Evolutionary conservation across 495 filamentous ascomycete species (phyloP).

Genomic region (Glutinoglossum americanum): DNA sequence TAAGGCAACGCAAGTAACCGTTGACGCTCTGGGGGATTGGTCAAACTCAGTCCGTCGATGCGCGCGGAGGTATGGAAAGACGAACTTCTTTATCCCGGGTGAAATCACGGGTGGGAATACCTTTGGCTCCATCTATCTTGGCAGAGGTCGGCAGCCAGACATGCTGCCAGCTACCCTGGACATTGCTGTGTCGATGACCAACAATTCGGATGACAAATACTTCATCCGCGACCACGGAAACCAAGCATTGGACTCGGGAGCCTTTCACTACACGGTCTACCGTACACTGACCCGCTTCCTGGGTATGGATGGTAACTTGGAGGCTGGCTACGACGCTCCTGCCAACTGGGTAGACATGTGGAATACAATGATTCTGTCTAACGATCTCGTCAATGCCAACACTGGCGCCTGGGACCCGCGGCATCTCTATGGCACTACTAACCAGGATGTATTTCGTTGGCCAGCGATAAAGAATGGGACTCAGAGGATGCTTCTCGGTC

Average conservation of each 20-base stretch:
- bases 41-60: slow-evolving; percentile 22
- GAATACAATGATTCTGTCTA: slow-evolving; percentile 21
- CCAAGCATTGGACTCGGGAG: slow-evolving; percentile 22
- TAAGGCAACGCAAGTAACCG: slow-evolving; percentile 25
- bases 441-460: slow-evolving; percentile 33
- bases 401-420: slow-evolving; percentile 29
- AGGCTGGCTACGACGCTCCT: slow-evolving; percentile 19
- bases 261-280: slow-evolving; percentile 30
- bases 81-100: slow-evolving; percentile 27
- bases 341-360: slow-evolving; percentile 25
- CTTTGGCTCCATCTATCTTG: slow-evolving; percentile 18
- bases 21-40: slow-evolving; percentile 24
- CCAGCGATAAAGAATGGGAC: slow-evolving; percentile 27
- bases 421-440: slow-evolving; percentile 28
- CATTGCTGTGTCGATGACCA: slow-evolving; percentile 13
- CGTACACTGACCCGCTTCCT: slow-evolving; percentile 26
- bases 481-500: slow-evolving; percentile 22
- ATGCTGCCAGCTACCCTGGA: slow-evolving; percentile 11
- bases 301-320: slow-evolving; percentile 24
- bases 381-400: slow-evolving; percentile 27
- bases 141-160: slow-evolving; percentile 18
- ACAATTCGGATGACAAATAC: slow-evolving; percentile 10
- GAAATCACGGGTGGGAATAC: slow-evolving; percentile 23
- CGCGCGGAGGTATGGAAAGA: slow-evolving; percentile 20
- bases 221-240: slow-evolving; percentile 16